A percentile compares a stretch with the other conserved stretches of the same genome.
Evolutionary conservation across 2,329 filamentous ascomycete genomes (phyloP).

Genomic region (Aureobasidium sp.): DNA sequence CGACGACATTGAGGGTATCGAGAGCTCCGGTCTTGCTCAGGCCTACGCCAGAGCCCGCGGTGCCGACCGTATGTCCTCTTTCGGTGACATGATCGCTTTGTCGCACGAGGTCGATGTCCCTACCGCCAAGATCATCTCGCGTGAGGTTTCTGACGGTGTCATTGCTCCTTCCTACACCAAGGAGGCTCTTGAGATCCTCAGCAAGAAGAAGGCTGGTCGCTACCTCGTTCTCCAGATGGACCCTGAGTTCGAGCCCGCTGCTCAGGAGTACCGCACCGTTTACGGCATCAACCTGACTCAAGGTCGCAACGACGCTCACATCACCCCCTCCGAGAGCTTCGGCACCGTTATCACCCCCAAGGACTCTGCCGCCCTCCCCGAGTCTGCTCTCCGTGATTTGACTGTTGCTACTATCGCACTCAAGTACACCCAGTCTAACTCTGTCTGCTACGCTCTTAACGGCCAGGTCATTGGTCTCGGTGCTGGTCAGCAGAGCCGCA

Average conservation of each 20-base stretch:
- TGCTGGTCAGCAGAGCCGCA: slow-evolving; percentile 93
- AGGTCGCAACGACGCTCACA: slow-evolving; percentile 84
- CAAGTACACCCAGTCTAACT: slow-evolving; percentile 99
- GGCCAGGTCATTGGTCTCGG: slow-evolving; percentile 92
- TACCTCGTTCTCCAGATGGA: slow-evolving; percentile 97
- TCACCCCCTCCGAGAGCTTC: slow-evolving; percentile 76
- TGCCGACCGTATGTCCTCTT: slow-evolving; percentile 97
- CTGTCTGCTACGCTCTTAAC: slow-evolving; percentile 91
- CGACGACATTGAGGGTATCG: slow-evolving; percentile 84
- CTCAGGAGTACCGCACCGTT: slow-evolving; percentile 74
- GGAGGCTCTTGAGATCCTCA: slow-evolving; percentile 81
- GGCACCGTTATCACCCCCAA: slow-evolving; percentile 80
- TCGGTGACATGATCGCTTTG: slow-evolving; percentile 91
- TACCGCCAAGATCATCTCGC: slow-evolving; percentile 94
- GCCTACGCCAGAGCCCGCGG: slow-evolving; percentile 93
- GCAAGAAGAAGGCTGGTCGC: slow-evolving; percentile 97
- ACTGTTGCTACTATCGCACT: slow-evolving; percentile 93
- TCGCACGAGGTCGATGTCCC: slow-evolving; percentile 85
- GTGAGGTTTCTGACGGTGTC: slow-evolving; percentile 95
- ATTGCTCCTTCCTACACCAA: slow-evolving; percentile 82
- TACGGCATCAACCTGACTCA: slow-evolving; percentile 86
- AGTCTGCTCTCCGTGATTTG: slow-evolving; percentile 78
- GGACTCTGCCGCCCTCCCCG: slow-evolving; percentile 61
- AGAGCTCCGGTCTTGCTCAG: slow-evolving; percentile 78
- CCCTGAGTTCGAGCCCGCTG: slow-evolving; percentile 68